Evolutionary conservation across 208 protist genomes (phyloP).

Genomic region (Leptomonas pyrrhocoris): DNA sequence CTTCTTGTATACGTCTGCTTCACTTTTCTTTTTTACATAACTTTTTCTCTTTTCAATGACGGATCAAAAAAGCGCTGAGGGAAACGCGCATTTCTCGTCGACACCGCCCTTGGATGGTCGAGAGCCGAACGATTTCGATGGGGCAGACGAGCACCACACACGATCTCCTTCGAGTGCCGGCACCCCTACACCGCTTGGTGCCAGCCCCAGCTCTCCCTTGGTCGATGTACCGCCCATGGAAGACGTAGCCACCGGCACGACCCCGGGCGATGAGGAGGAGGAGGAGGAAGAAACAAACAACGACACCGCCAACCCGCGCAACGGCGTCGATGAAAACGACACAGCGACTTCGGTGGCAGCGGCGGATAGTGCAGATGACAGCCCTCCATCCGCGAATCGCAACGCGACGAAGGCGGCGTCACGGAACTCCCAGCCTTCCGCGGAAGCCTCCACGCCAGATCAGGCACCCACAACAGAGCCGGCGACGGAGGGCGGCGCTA

Average conservation of each 20-base stretch:
- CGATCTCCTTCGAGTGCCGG: neutral
- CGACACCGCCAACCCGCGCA: neutral
- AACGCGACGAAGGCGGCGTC: neutral
- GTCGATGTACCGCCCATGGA: constrained; percentile 9
- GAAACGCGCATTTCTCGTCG: neutral
- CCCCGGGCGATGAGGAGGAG: neutral
- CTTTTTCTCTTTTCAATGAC: neutral
- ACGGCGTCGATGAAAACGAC: neutral
- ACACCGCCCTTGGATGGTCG: neutral
- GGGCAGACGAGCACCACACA: neutral
- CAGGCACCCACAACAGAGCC: neutral
- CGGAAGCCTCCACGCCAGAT: neutral
- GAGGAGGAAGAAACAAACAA: no score
- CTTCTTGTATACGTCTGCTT: no score
- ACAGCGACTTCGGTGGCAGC: neutral
- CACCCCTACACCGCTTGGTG: neutral
- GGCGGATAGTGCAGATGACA: neutral
- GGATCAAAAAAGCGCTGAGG: neutral
- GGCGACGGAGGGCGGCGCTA: neutral
- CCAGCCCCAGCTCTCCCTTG: neutral
- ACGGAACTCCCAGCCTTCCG: neutral
- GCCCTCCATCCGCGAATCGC: neutral
- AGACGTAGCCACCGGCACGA: constrained; percentile 1
- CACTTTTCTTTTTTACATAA: no score
- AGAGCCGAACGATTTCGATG: constrained; percentile 9